A percentile compares a stretch with the other conserved stretches of the same genome.
phyloP scores from a whole-genome alignment of 192 early-diverging fungal genomes.

The Mycoemilia scoparia region DNA sequence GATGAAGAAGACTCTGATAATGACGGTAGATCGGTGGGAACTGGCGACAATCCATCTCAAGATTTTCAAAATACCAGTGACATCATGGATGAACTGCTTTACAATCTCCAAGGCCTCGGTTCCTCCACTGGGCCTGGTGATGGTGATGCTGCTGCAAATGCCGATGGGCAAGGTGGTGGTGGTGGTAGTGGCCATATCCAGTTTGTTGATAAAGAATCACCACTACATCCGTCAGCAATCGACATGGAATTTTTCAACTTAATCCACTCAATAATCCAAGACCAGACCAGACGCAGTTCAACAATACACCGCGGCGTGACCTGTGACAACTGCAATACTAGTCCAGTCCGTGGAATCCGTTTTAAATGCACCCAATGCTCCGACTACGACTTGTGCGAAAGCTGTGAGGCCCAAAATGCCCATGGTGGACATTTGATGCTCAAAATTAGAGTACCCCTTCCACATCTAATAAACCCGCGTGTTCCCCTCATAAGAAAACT shows the following conservation, averaged over 20 bases:
- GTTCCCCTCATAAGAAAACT: conserved; percentile 50
- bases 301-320: conserved; percentile 66
- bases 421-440: conserved; percentile 79
- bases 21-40: too few species aligned
- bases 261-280: conserved; percentile 69
- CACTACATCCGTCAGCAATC: too few species aligned
- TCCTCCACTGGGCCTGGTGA: too few species aligned
- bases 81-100: too few species aligned
- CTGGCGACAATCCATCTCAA: too few species aligned
- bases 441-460: conserved; percentile 80
- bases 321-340: conserved; percentile 74
- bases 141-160: too few species aligned
- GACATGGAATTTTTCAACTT: conserved; percentile 42
- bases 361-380: conserved; percentile 92
- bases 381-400: conserved; percentile 82
- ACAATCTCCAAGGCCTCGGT: too few species aligned
- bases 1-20: too few species aligned
- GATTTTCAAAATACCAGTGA: too few species aligned
- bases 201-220: too few species aligned
- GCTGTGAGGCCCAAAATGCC: conserved; percentile 66
- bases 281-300: conserved; percentile 47
- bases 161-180: too few species aligned
- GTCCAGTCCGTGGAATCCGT: conserved; percentile 76
- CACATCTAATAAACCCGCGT: conserved; percentile 68
- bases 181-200: too few species aligned